Base-by-base conservation (phyloP, 2,329 filamentous ascomycete species). In the Coleophoma eucalyptorum region DNA sequence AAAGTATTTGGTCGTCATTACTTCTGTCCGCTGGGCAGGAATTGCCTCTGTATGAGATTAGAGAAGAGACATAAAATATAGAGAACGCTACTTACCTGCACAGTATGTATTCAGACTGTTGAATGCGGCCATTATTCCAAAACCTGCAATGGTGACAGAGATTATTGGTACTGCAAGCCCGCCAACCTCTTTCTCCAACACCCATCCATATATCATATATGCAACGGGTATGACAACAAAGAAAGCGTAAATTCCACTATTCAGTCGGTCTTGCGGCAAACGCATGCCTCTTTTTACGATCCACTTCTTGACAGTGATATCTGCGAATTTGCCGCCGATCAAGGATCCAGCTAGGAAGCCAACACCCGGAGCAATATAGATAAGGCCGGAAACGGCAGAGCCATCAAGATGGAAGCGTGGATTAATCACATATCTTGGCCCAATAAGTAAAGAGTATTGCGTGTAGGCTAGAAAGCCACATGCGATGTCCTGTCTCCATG, bases 331-430 rank as follows among this genome's bases (percentile, higher is more conserved):
- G 0, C 85, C 85, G 13, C 85, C 84, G 47, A 86, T 70, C 47
- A 87, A 81, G 1, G 83, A 86, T 0, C 85, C 84, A 0, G 79
- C 50, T 0, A 89, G 66, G 53, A 87, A 89, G 0, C 85, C 85
- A 42, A 75, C 78, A 0, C 84, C 85, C 0, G 85, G 85, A 0
- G 85, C 84, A 20, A 89, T 78, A 65, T 87, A 89, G 67, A 89
- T 87, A 0, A 89, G 72, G 2, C 83, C 83, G 2, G 79, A 79
- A 56, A 84, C 76, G 3, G 87, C 71, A 0, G 85, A 83, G 0
- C 76, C 76, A 0, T 77, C 78, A 11, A 89, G 73, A 47, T 82
- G 64, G 69, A 88, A 89, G n/a, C 84, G 80, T 1, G 85, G 84
- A 56, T 87, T 88, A 16, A 89, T 70, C 2, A 87, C 77, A 56